Evolutionary conservation across 108 stramenopile species (phyloP).

Genomic region (Licmophora abbreviata): DNA sequence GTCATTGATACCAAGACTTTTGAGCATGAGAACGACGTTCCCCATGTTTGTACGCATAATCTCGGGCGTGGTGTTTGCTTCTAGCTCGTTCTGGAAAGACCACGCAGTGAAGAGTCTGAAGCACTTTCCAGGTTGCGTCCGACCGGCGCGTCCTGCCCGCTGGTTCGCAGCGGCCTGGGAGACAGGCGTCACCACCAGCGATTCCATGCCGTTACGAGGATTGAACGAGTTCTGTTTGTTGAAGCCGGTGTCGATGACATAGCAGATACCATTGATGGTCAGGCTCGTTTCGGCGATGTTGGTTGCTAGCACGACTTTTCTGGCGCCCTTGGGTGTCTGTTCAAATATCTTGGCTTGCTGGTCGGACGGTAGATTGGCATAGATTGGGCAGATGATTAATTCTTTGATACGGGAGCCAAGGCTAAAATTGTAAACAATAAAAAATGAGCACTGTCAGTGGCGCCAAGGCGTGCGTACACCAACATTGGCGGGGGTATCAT

Average conservation of each 20-base stretch:
- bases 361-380: slow-evolving; percentile 94
- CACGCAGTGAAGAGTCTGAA: slow-evolving; percentile 98
- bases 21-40: slow-evolving; percentile 97
- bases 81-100: slow-evolving; percentile 96
- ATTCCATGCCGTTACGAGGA: slow-evolving; percentile 95
- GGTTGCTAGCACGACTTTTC: slow-evolving; percentile 97
- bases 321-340: slow-evolving; percentile 86
- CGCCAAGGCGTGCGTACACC: neutral
- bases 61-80: slow-evolving; percentile 96
- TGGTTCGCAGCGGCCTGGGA: slow-evolving; percentile 96
- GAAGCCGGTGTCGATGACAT: slow-evolving; percentile 98
- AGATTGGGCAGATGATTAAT: slow-evolving; percentile 96
- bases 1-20: slow-evolving; percentile 97
- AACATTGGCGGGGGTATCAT: too few relatives aligned
- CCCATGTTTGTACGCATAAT: slow-evolving; percentile 98
- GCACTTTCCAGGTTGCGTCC: slow-evolving; percentile 98
- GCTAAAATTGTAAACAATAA: slow-evolving; percentile 24
- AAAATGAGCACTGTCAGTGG: neutral
- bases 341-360: slow-evolving; percentile 99
- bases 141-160: slow-evolving; percentile 87
- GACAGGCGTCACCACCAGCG: slow-evolving; percentile 94
- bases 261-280: slow-evolving; percentile 98
- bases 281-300: slow-evolving; percentile 94
- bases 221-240: slow-evolving; percentile 97
- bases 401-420: slow-evolving; percentile 93